Percentiles rank a stretch among this genome's conserved stretches.
Evolutionary conservation across 805 yeast genomes (phyloP).

Genomic region (Cyberlindnera mrakii): DNA sequence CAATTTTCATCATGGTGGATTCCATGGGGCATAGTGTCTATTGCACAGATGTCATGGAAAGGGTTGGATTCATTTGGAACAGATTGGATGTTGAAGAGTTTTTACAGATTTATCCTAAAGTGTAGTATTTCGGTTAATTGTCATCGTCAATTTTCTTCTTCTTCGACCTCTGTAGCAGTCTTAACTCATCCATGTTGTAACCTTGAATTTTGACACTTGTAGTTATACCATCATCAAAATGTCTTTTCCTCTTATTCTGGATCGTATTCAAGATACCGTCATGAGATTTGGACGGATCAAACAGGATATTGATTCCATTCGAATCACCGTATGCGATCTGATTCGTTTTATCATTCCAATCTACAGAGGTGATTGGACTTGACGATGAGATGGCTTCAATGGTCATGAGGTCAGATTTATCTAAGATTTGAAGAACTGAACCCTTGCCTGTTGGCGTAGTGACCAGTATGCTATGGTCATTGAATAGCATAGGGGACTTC

Average conservation of each 20-base stretch:
- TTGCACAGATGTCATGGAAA: neutral
- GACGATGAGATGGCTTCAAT: conserved; percentile 4
- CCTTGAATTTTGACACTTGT: conserved; percentile 6
- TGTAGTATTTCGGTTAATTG: neutral
- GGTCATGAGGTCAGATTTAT: conserved; percentile 17
- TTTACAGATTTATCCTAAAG: no score
- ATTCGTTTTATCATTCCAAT: conserved; percentile 18
- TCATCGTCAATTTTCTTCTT: conserved; percentile 1
- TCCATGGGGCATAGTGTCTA: neutral
- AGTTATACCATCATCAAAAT: conserved; percentile 10
- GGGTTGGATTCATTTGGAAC: neutral
- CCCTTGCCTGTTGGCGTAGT: conserved; percentile 1
- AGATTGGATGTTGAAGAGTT: neutral
- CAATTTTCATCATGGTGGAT: neutral
- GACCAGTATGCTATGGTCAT: neutral
- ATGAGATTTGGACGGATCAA: conserved; percentile 14
- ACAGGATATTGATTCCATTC: conserved; percentile 15
- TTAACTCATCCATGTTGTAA: conserved; percentile 18
- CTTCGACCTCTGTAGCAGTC: conserved; percentile 10
- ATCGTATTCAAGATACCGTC: conserved; percentile 17
- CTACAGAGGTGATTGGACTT: conserved; percentile 10
- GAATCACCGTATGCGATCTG: conserved; percentile 21
- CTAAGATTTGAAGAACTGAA: conserved; percentile 11
- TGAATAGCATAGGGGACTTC: conserved; percentile 1
- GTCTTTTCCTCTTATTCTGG: conserved; percentile 16